Percentiles rank a stretch among this genome's conserved stretches.
phyloP scores from a whole-genome alignment of 306 rosid species.

The Cyclanthera cordifolia region DNA sequence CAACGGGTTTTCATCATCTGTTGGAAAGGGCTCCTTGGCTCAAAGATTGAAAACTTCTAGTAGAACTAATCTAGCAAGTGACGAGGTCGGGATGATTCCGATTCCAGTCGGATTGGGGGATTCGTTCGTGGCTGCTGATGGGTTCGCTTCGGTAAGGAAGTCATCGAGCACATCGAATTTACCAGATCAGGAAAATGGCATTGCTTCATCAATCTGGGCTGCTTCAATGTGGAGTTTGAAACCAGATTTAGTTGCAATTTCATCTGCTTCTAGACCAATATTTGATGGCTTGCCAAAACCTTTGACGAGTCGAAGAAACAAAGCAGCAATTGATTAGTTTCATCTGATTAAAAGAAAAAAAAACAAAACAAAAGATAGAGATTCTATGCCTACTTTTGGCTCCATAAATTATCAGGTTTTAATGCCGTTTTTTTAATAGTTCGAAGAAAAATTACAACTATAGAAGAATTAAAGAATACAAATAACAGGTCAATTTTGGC shows the following conservation, averaged over 20 bases:
- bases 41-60: slow-evolving; percentile 55
- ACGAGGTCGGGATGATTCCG: slow-evolving; percentile 39
- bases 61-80: slow-evolving; percentile 27
- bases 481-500: not conserved
- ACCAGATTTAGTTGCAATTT: slow-evolving; percentile 57
- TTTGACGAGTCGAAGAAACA: slow-evolving; percentile 44
- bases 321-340: slow-evolving; percentile 73
- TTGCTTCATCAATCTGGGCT: slow-evolving; percentile 50
- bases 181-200: slow-evolving; percentile 50
- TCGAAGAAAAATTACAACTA: not conserved
- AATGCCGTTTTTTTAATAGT: not conserved
- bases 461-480: not conserved
- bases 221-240: slow-evolving; percentile 59
- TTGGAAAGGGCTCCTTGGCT: slow-evolving; percentile 50
- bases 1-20: slow-evolving; percentile 42
- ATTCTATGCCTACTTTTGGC: slow-evolving; percentile 3
- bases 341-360: not conserved
- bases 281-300: slow-evolving; percentile 82
- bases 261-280: slow-evolving; percentile 59
- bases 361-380: not conserved
- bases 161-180: slow-evolving; percentile 75
- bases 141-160: slow-evolving; percentile 44
- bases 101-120: slow-evolving; percentile 32
- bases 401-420: slow-evolving; percentile 2
- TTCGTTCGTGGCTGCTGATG: slow-evolving; percentile 26